These are phyloP conservation scores for Candida fluviatilis DNA, from an alignment of 805 yeast genomes.

Conservation along the genomic window DNA sequence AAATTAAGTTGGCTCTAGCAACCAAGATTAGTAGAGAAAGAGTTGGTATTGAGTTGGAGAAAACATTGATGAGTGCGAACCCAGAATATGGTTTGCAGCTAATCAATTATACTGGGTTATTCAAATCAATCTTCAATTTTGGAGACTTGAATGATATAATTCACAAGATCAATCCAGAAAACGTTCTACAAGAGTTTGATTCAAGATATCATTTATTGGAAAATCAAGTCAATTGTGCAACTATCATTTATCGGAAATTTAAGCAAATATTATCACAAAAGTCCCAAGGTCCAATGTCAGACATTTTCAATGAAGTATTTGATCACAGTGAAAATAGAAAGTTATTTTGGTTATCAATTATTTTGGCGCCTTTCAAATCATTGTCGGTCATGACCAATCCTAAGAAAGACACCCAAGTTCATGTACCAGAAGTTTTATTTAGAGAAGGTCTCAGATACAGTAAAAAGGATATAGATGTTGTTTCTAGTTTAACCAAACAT, in stretches of 20 bases:
- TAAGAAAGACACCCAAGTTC: constrained; percentile 29
- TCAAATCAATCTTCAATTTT: constrained; percentile 51
- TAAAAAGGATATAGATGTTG: constrained; percentile 48
- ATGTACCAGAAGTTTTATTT: constrained; percentile 49
- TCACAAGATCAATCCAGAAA: constrained; percentile 13
- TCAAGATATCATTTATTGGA: constrained; percentile 5
- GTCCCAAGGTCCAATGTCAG: background rate
- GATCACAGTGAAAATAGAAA: constrained; percentile 11
- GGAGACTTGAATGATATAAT: constrained; percentile 19
- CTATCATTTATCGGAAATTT: constrained; percentile 20
- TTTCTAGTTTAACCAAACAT: constrained; percentile 39
- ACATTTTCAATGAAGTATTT: constrained; percentile 1
- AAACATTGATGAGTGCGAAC: constrained; percentile 62
- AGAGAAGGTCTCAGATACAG: constrained; percentile 71
- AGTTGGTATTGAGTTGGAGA: constrained; percentile 79
- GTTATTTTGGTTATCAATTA: constrained; percentile 45
- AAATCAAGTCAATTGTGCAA: constrained; percentile 17
- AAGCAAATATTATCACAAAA: constrained; percentile 2
- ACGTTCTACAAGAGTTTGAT: constrained; percentile 3
- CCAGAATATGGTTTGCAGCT: constrained; percentile 62
- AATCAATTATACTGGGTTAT: constrained; percentile 52
- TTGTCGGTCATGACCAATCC: constrained; percentile 31
- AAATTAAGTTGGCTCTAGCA: constrained; percentile 54
- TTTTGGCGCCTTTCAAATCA: constrained; percentile 48
- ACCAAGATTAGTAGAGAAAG: constrained; percentile 86